Base-by-base conservation (phyloP, 1,139 yeast species). In the Protomyces inundatus region DNA sequence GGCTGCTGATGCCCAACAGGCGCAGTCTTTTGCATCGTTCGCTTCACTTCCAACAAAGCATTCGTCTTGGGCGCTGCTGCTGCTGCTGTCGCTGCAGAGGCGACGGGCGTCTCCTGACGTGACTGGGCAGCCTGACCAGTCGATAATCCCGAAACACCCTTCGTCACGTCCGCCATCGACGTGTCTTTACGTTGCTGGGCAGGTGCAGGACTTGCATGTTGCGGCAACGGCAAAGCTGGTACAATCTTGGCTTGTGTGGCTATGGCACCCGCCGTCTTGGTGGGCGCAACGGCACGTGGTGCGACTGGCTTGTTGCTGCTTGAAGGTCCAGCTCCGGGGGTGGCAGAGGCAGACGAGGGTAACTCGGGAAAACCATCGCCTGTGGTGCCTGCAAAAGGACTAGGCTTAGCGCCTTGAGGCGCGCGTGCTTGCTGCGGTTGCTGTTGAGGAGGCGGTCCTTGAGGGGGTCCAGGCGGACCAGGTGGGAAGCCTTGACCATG, bases 351-450 rank as follows among this genome's bases (percentile, higher is more conserved):
- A 64, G 66, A 34, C 64, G 66, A 50, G 65, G 72, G 39, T 69
- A 68, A 39, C 14, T 54, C 61, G 23, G 66, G 59, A 71, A 77
- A 65, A 75, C 77, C 10, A 66, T 51, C 37, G 9, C 39, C 75
- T 36, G 73, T 77, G n/a, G 69, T 79, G 46, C 73, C 77, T 16
- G 70, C 79, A 40, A 74, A 77, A 12, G 68, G 77, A 35, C 77
- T 81, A 9, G 48, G 48, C 30, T 42, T 42, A 9, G 23, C 48
- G 55, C 61, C 66, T 59, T 68, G 69, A 40, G 64, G 66, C 84
- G 83, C 72, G 79, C 77, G 71, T 70, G 70, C 50, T 72, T 81
- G 71, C 70, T 76, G 72, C 52, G 71, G 69, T 54, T 54, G 69
- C 66, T 48, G 70, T 56, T 42, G 71, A 64, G 68, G 72, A 48